A percentile compares a stretch with the other conserved stretches of the same genome.
phyloP scores from a whole-genome alignment of 306 rosid species.

The Quercus aquifolioides region DNA sequence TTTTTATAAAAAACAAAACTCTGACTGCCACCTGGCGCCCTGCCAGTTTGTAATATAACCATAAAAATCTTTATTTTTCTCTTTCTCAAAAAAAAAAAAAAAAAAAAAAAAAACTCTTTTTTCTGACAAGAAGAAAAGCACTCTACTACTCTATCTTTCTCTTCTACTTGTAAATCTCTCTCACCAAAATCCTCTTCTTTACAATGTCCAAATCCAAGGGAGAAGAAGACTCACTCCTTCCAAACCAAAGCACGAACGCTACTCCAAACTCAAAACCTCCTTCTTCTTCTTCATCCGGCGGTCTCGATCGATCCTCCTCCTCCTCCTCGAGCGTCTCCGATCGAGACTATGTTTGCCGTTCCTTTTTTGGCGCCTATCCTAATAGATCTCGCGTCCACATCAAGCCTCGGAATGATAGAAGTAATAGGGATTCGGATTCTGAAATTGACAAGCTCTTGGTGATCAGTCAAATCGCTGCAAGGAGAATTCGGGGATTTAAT shows the following conservation, averaged over 20 bases:
- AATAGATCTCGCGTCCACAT: conserved; percentile 26
- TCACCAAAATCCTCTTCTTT: background rate
- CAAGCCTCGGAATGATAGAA: background rate
- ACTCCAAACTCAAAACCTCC: too few relatives aligned
- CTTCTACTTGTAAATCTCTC: too few relatives aligned
- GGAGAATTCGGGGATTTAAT: conserved; percentile 16
- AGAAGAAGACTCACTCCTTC: conserved; percentile 24
- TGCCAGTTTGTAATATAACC: too few relatives aligned
- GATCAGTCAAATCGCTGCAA: background rate
- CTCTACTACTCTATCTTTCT: too few relatives aligned
- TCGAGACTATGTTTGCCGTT: conserved; percentile 69
- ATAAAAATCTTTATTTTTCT: too few relatives aligned
- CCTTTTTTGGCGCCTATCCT: conserved; percentile 61
- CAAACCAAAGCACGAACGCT: background rate
- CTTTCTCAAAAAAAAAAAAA: too few relatives aligned
- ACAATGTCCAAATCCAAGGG: conserved; percentile 28
- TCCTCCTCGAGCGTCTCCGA: conserved; percentile 50
- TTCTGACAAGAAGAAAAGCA: background rate
- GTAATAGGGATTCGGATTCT: background rate
- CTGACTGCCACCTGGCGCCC: too few relatives aligned
- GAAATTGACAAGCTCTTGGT: background rate
- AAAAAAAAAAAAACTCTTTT: background rate
- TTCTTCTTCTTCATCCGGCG: too few relatives aligned
- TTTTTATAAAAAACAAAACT: too few relatives aligned
- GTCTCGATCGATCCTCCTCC: background rate